Percentiles rank a stretch among this genome's conserved stretches.
Evolutionary conservation across 2,329 filamentous ascomycete species (phyloP).

Genomic region (Aspergillus pseudoterreus): DNA sequence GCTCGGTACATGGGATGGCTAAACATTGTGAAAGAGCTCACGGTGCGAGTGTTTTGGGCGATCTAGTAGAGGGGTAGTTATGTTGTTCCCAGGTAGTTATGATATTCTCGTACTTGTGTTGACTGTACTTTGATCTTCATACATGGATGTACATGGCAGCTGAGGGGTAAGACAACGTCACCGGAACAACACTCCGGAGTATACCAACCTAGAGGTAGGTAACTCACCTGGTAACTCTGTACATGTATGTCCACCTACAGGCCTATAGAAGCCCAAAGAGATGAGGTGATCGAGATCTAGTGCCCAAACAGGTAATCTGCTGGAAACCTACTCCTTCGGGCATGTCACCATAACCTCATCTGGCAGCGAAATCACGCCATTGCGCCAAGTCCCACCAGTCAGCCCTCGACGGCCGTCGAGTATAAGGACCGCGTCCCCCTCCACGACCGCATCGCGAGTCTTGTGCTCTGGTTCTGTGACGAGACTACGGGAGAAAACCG

Average conservation of each 20-base stretch:
- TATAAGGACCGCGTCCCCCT: conserved; percentile 27
- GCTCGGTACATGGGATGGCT: conserved; percentile 36
- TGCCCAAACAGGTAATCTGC: not conserved
- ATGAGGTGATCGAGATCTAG: not conserved
- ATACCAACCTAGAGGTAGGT: not conserved
- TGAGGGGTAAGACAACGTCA: too few relatives aligned
- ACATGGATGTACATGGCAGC: not conserved
- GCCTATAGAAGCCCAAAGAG: not conserved
- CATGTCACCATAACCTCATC: not conserved
- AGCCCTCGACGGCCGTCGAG: conserved; percentile 13
- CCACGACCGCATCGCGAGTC: not conserved
- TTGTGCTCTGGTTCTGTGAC: conserved; percentile 2
- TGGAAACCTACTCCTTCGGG: not conserved
- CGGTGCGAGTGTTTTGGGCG: conserved; percentile 36
- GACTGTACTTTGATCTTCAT: not conserved
- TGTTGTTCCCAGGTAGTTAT: too few relatives aligned
- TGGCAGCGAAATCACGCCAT: conserved; percentile 29
- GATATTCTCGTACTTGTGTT: not conserved
- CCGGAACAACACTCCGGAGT: not conserved
- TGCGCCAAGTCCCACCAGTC: conserved; percentile 25
- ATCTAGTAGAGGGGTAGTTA: not conserved
- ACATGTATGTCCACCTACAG: too few relatives aligned
- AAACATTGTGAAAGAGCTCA: conserved; percentile 30
- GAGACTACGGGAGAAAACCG: not conserved
- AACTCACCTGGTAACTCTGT: not conserved